Percentiles rank a stretch among this genome's conserved stretches.
Evolutionary conservation across 2,329 filamentous ascomycete species (phyloP).

Genomic region (Westerdykella aurantiaca): DNA sequence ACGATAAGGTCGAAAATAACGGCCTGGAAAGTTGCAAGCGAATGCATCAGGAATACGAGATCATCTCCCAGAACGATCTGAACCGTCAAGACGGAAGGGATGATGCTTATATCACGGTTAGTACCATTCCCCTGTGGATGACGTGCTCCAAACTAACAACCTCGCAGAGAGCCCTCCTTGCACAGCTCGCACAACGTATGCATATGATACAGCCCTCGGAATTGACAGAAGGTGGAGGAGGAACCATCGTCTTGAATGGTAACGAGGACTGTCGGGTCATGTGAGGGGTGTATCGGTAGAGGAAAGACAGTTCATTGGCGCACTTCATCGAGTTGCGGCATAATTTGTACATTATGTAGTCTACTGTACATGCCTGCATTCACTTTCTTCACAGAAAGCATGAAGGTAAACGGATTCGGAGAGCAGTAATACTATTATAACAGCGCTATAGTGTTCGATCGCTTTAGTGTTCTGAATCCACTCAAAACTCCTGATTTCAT

Average conservation of each 20-base stretch:
- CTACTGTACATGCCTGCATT: too few relatives aligned
- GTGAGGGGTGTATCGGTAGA: constrained; percentile 7
- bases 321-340: too few relatives aligned
- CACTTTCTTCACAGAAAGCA: too few relatives aligned
- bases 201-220: constrained; percentile 20
- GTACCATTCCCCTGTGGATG: constrained; percentile 14
- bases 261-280: constrained; percentile 30
- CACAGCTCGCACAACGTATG: constrained; percentile 32
- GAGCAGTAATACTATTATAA: too few relatives aligned
- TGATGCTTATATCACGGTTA: constrained; percentile 53
- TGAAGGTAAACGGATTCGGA: too few relatives aligned
- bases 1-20: constrained; percentile 35
- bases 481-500: not conserved
- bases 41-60: constrained; percentile 56
- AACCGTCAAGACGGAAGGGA: constrained; percentile 53
- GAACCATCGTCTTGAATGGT: constrained; percentile 20
- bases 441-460: too few relatives aligned
- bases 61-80: constrained; percentile 58
- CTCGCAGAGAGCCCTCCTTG: constrained; percentile 27
- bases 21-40: constrained; percentile 54
- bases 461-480: not conserved
- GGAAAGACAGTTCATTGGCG: too few relatives aligned
- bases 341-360: too few relatives aligned
- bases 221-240: constrained; percentile 17
- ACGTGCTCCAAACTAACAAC: not conserved